These are phyloP conservation scores for Macrolepiota fuliginosa DNA, from an alignment of 768 basidiomycete genomes.

Conservation along the genomic window DNA sequence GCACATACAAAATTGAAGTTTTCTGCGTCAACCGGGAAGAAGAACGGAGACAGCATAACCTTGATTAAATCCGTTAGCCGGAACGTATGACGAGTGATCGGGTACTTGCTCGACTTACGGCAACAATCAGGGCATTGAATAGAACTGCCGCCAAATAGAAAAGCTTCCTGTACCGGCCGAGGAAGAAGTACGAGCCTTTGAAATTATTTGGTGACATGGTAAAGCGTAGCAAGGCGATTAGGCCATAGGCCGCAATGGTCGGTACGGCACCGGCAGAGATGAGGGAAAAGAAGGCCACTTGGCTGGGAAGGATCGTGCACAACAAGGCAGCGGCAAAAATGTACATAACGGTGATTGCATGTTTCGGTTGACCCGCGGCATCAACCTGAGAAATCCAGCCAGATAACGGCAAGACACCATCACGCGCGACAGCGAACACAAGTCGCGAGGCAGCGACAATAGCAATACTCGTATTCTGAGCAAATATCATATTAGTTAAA, in stretches of 20 bases:
- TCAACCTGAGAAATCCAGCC: constrained; percentile 81
- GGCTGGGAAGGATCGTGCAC: constrained; percentile 87
- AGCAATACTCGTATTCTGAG: constrained; percentile 80
- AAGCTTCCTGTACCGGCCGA: constrained; percentile 62
- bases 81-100: constrained; percentile 10
- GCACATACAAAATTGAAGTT: constrained; percentile 83
- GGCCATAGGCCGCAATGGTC: constrained; percentile 84
- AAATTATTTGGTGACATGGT: constrained; percentile 79
- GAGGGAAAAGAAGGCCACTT: constrained; percentile 90
- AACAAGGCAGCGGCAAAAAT: constrained; percentile 71
- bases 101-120: constrained; percentile 43
- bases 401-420: constrained; percentile 85
- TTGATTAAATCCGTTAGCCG: constrained; percentile 23
- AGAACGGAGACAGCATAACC: constrained; percentile 86
- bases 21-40: constrained; percentile 73
- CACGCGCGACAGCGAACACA: constrained; percentile 91
- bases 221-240: constrained; percentile 75
- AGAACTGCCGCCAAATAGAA: constrained; percentile 67
- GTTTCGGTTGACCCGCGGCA: constrained; percentile 66
- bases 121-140: constrained; percentile 75
- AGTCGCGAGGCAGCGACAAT: constrained; percentile 88
- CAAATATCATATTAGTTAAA: background rate
- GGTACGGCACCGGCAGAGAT: constrained; percentile 85
- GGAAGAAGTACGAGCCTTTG: constrained; percentile 66
- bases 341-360: constrained; percentile 87